Base-by-base conservation (phyloP, 176 grass and related monocot species). In the Zoysia japonica region DNA sequence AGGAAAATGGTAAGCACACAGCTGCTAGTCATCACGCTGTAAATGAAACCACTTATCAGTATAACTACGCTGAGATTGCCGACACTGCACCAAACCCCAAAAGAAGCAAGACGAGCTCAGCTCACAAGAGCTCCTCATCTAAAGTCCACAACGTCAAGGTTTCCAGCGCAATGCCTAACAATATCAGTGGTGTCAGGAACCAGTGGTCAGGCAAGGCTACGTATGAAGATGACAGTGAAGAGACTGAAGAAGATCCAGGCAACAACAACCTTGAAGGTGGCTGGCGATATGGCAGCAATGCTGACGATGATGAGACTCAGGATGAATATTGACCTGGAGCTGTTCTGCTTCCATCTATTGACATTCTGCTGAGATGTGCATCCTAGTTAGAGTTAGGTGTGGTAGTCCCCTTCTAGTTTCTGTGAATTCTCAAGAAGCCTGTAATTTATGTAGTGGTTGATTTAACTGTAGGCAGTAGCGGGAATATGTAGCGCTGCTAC, bases 291-390 rank as follows among this genome's bases (percentile, higher is more conserved):
- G 61, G 70, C 61, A 81, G 71, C 56, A 90, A 96, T 67, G 85
- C 61, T 45, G 89, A 94, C 59, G 85, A 96, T 43, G 93, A 92
- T 70, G 93, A 96, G 63, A 96, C 90, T 7, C 87, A 88, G 61
- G 85, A 92, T 88, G 93, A 96, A 88, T 87, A 92, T 74, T 96
- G 83, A 86, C 45, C 52, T 51, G 14, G 6, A 8, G 13, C 39
- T 74, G 9, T 3, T 7, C 39, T 7, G 43, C 47, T 37, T 2
- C 36, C 2, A 37, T 75, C 66, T 60, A 57, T 67, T 82, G 36
- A 65, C 44, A 19, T 72, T 43, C 59, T 2, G 11, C 40, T 71
- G 72, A 40, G 72, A 40, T 0, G 46, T 56, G 55, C 14, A 43
- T 8, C 65, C 54, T 84, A 88, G 47, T 43, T 84, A 56, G 70